A percentile compares a stretch with the other conserved stretches of the same genome.
These are phyloP conservation scores for Mycena sanguinolenta DNA, from an alignment of 768 basidiomycete species.

Conservation along the genomic window DNA sequence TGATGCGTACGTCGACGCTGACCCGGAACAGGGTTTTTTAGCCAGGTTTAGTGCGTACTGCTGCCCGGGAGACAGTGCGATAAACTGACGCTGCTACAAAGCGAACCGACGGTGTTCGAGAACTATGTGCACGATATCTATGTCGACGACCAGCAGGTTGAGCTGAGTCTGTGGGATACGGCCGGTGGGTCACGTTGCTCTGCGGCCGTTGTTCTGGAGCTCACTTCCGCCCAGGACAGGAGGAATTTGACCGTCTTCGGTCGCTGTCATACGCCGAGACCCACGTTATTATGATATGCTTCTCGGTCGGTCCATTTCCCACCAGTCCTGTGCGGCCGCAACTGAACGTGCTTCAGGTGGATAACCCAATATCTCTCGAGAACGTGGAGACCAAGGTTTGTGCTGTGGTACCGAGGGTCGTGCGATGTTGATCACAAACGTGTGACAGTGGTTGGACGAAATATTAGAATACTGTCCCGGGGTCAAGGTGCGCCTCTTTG, in stretches of 20 bases:
- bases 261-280: slow-evolving; percentile 98
- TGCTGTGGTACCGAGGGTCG: not conserved
- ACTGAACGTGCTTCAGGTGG: slow-evolving; percentile 66
- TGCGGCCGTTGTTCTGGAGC: slow-evolving; percentile 17
- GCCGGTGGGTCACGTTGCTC: slow-evolving; percentile 69
- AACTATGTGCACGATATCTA: slow-evolving; percentile 94
- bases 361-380: slow-evolving; percentile 94
- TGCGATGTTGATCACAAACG: slow-evolving; percentile 9
- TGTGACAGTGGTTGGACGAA: slow-evolving; percentile 89
- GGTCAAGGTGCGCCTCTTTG: slow-evolving; percentile 76
- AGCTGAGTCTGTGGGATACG: slow-evolving; percentile 97
- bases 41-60: slow-evolving; percentile 86
- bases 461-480: slow-evolving; percentile 94
- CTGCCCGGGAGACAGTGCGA: slow-evolving; percentile 11
- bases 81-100: slow-evolving; percentile 44
- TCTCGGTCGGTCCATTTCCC: slow-evolving; percentile 72
- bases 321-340: slow-evolving; percentile 29
- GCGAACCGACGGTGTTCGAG: slow-evolving; percentile 96
- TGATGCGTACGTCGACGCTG: not conserved
- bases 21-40: slow-evolving; percentile 75
- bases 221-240: slow-evolving; percentile 74
- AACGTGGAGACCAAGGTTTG: slow-evolving; percentile 93
- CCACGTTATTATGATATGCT: slow-evolving; percentile 96
- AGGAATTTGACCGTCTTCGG: slow-evolving; percentile 94
- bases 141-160: slow-evolving; percentile 89